A percentile compares a stretch with the other conserved stretches of the same genome.
phyloP scores from a whole-genome alignment of 2,329 filamentous ascomycete genomes.

The Whalleya microplaca region DNA sequence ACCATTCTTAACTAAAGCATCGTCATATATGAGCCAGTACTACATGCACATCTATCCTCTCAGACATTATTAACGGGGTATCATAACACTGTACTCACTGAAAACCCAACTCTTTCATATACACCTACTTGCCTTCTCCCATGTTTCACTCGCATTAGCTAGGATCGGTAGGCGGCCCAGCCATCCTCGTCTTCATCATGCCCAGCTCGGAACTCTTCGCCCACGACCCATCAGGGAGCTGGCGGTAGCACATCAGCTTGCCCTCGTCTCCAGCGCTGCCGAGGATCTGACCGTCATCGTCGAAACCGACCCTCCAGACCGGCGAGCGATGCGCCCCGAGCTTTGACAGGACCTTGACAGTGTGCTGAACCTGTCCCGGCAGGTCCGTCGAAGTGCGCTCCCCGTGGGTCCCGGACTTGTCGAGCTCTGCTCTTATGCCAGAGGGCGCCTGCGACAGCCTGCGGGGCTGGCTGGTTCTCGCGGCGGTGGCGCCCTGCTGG shows the following conservation, averaged over 20 bases:
- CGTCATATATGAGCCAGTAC: too few species aligned
- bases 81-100: neutral
- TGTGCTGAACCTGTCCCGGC: conserved; percentile 69
- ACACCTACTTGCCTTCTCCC: neutral
- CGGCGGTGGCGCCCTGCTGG: conserved; percentile 25
- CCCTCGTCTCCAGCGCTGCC: conserved; percentile 80
- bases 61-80: neutral
- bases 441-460: conserved; percentile 45
- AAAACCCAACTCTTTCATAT: neutral
- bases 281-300: conserved; percentile 71
- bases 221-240: conserved; percentile 61
- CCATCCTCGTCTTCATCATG: conserved; percentile 61
- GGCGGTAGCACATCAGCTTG: conserved; percentile 63
- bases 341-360: conserved; percentile 64
- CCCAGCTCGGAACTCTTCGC: conserved; percentile 63
- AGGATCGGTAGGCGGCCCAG: conserved; percentile 40
- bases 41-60: neutral
- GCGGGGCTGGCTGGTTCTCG: conserved; percentile 21
- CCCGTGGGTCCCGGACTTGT: conserved; percentile 51
- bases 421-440: conserved; percentile 56
- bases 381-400: conserved; percentile 59
- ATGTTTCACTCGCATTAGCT: conserved; percentile 2
- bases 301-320: conserved; percentile 77
- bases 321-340: conserved; percentile 70
- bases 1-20: too few species aligned